Base-by-base conservation (phyloP, 345 rosid genomes). In the Salix arbutifolia region DNA sequence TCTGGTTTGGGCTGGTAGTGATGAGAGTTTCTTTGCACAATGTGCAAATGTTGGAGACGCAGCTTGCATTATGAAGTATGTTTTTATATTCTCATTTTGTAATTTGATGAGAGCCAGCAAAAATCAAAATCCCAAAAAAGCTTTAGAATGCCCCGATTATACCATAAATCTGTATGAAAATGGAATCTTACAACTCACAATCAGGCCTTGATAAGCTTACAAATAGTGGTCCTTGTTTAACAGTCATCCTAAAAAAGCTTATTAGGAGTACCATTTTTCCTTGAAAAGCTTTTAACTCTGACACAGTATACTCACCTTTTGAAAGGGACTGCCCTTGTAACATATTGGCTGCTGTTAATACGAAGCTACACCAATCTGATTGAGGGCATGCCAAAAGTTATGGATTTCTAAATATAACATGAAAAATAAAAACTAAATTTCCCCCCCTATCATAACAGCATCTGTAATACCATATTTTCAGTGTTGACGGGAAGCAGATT, bases 1-100 rank as follows among this genome's bases (percentile, higher is more conserved):
- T 82, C 88, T 94, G 83, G 86, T 96, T 75, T 96, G 99, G 99
- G 78, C 78, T 46, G 89, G 83, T 75, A 82, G 70, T 65, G 83
- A 83, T 70, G 85, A 77, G 77, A 84, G 78, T 56, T 83, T 92
- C 79, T 89, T 87, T 82, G 93, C 86, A 25, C 99, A 92, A 62
- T 96, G 99, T 85, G 97, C 97, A 44, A 96, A 96, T 76, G 84
- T 94, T 75, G 99, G 99, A 69, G 99, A 94, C 82, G 94, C 99
- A 65, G 94, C 93, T 70, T 96, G 98, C 80, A 74, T 91, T 66
- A 80, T 94, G 73, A 85, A 88, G 99, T 92, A 96, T 17, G 97
- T 76, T 69, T 70, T 81, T 67, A 23, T 40, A 26, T 60, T 85
- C 12, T 53, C 50, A 18, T 71, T 74, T 62, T 76, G 70, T 23